Base-by-base conservation (phyloP, 176 grass and related monocot genomes). In the Dendrocalamus sinicus region DNA sequence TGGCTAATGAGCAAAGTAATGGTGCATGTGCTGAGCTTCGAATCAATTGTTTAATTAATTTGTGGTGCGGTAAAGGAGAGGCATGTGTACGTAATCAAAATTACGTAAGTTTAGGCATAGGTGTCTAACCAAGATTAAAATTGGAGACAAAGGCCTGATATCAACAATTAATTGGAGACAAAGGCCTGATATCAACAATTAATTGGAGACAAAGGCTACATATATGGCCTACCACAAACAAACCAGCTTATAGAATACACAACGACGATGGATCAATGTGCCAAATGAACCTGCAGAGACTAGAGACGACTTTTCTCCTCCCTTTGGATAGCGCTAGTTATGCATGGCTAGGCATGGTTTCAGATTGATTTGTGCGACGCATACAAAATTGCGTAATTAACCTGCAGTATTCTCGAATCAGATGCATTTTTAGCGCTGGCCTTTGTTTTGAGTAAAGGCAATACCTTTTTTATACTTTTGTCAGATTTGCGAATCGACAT, bases 401-500 rank as follows among this genome's bases (percentile, higher is more conserved):
- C 30, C 48, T 43, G 66, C 70, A 60, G 76, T 80, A 90, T 67
- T 17, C 80, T 59, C 60, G 89, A 90, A 90, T 90, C 89, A 28
- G 89, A 90, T 90, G 84, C 89, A 78, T 78, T 72, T 48, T 58
- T 65, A 53, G 48, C 54, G 72, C 32, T 77, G 87, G 24, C 35
- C 77, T 72, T 57, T 53, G 35, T 63, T 68, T 52, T 65, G 64
- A 24, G 57, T 28, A 82, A 78, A 89, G 26, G 67, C 22, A 73
- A 76, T 4, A 37, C n/a, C 23, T 81, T 86, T 86, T 86, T 82
- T 24, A 70, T 64, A n/a, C 20, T 60, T 86, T 83, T 78, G 24
- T n/a, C 83, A 64, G 89, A 90, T 90, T 73, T 78, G 73, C 89
- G 73, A 72, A 90, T 86, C 89, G 43, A 66, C 4, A 78, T 71